Evolutionary conservation across 2,329 filamentous ascomycete species (phyloP).

Genomic region (Neonectria ditissima): DNA sequence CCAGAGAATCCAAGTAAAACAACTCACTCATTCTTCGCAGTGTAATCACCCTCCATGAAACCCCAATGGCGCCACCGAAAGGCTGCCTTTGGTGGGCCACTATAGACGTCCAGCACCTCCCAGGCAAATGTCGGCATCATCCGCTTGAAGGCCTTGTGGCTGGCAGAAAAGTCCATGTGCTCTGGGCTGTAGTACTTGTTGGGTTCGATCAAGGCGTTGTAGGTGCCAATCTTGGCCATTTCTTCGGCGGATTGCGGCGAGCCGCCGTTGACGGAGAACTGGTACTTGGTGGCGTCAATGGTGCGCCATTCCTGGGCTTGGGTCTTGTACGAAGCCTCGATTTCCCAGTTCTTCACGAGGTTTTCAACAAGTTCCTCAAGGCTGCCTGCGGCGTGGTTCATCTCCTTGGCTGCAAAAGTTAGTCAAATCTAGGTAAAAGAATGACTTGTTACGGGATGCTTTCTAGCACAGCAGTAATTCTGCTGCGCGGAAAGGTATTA

Average conservation of each 20-base stretch:
- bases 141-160: conserved; percentile 77
- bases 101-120: conserved; percentile 77
- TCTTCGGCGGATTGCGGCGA: conserved; percentile 67
- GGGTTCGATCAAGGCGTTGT: conserved; percentile 74
- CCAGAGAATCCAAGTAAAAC: neutral
- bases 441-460: neutral
- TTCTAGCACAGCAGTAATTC: neutral
- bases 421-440: neutral
- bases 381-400: conserved; percentile 65
- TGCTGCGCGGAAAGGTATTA: neutral
- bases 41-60: conserved; percentile 74
- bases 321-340: conserved; percentile 77
- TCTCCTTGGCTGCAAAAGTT: conserved; percentile 62
- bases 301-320: conserved; percentile 73
- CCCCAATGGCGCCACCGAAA: conserved; percentile 79
- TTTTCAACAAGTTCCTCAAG: conserved; percentile 74
- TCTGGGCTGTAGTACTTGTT: conserved; percentile 74
- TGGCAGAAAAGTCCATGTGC: conserved; percentile 70
- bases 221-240: conserved; percentile 76
- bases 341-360: conserved; percentile 79
- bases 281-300: conserved; percentile 69
- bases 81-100: conserved; percentile 70
- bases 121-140: conserved; percentile 81
- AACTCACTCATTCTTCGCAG: conserved; percentile 71
- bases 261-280: conserved; percentile 73